Evolutionary conservation across 371 early-diverging fungal genomes (phyloP).

Genomic region (Mortierella sp.): DNA sequence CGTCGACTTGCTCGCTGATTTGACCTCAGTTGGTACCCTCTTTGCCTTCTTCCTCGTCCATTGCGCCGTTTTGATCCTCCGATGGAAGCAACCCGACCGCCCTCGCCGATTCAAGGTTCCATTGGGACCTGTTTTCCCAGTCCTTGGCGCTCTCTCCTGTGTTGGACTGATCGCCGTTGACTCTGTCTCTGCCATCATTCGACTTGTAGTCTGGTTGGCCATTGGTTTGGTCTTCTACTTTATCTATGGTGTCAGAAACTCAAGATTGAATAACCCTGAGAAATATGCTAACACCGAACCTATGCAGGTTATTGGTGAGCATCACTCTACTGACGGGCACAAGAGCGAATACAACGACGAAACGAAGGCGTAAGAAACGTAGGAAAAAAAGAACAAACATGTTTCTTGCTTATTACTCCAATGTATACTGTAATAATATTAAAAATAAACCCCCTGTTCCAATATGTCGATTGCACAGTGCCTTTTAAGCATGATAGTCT

Average conservation of each 20-base stretch:
- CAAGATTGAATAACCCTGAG: conserved; percentile 49
- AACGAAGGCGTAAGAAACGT: neutral
- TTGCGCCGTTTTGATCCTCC: conserved; percentile 78
- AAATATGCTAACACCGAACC: conserved; percentile 33
- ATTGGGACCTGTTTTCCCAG: conserved; percentile 62
- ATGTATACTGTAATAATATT: no score
- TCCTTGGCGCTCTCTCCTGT: conserved; percentile 34
- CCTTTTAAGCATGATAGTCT: no score
- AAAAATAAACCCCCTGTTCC: no score
- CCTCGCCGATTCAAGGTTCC: conserved; percentile 86
- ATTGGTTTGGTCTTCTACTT: conserved; percentile 41
- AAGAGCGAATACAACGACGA: conserved; percentile 8
- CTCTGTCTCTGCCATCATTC: conserved; percentile 45
- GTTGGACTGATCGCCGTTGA: conserved; percentile 40
- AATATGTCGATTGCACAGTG: no score
- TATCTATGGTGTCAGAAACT: conserved; percentile 26
- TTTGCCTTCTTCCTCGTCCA: conserved; percentile 90
- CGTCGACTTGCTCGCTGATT: conserved; percentile 84
- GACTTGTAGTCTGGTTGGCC: conserved; percentile 46
- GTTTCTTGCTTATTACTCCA: no score
- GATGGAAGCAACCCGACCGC: conserved; percentile 77
- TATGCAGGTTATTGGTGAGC: conserved; percentile 26
- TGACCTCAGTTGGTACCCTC: conserved; percentile 90
- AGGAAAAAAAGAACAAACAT: no score
- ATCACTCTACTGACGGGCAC: conserved; percentile 15